A percentile compares a stretch with the other conserved stretches of the same genome.
These are phyloP conservation scores for Lophiostoma macrostomum DNA, from an alignment of 495 filamentous ascomycete genomes.

Conservation along the genomic window DNA sequence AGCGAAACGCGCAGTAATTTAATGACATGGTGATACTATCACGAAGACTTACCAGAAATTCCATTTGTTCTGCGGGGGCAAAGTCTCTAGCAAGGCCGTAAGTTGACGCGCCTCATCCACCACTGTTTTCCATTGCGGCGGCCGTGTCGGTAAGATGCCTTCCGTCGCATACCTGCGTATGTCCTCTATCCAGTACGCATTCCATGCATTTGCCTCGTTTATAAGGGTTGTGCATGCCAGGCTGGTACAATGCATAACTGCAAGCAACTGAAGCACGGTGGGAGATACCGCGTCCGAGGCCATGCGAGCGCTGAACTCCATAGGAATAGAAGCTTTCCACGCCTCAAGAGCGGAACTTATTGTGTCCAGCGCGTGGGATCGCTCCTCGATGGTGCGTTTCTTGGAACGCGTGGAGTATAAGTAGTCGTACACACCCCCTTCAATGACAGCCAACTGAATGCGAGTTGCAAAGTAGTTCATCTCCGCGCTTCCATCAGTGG, in stretches of 20 bases:
- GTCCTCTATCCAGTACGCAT: constrained; percentile 6
- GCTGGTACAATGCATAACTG: constrained; percentile 16
- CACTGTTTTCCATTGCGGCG: constrained; percentile 13
- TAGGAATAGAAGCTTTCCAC: constrained; percentile 19
- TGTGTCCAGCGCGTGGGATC: constrained; percentile 9
- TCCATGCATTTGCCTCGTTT: constrained; percentile 18
- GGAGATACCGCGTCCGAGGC: constrained; percentile 10
- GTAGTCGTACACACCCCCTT: constrained; percentile 17
- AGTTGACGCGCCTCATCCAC: constrained; percentile 15
- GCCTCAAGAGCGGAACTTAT: constrained; percentile 18
- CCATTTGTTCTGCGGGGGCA: constrained; percentile 1
- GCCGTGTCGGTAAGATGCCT: constrained; percentile 14
- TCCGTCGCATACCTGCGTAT: constrained; percentile 16
- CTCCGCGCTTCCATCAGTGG: constrained; percentile 13
- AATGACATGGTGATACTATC: background rate
- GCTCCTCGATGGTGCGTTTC: constrained; percentile 18
- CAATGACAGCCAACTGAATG: constrained; percentile 18
- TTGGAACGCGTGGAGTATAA: constrained; percentile 19
- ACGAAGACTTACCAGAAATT: constrained; percentile 15
- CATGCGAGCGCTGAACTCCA: constrained; percentile 8
- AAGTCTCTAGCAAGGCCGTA: constrained; percentile 7
- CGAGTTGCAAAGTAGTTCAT: constrained; percentile 23
- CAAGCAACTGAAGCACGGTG: constrained; percentile 15
- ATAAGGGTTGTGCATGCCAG: constrained; percentile 19
- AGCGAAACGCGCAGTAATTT: background rate